phyloP scores from a whole-genome alignment of 768 basidiomycete species.

The Leccinum truebloodii region DNA sequence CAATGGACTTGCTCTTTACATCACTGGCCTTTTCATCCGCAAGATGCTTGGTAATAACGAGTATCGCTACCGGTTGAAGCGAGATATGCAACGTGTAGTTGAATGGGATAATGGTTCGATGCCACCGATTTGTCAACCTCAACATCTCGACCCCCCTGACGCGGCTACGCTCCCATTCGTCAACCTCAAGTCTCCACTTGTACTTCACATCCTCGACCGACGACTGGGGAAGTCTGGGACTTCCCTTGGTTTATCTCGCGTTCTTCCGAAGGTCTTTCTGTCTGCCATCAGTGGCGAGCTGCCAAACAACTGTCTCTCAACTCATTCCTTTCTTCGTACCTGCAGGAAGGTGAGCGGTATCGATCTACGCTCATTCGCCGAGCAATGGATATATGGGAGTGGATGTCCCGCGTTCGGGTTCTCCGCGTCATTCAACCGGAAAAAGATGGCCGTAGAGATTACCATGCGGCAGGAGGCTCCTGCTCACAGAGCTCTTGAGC shows the following conservation, averaged over 20 bases:
- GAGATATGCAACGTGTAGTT: slow-evolving; percentile 92
- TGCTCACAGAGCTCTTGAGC: slow-evolving; percentile 65
- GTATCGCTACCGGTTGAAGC: slow-evolving; percentile 91
- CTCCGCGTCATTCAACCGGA: slow-evolving; percentile 90
- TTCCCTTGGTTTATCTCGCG: slow-evolving; percentile 89
- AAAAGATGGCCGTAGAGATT: slow-evolving; percentile 98
- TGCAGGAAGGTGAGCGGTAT: slow-evolving; percentile 94
- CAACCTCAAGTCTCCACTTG: slow-evolving; percentile 94
- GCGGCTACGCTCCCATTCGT: slow-evolving; percentile 78
- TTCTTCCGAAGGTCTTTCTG: slow-evolving; percentile 92
- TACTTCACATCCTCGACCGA: slow-evolving; percentile 93
- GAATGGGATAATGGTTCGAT: slow-evolving; percentile 85
- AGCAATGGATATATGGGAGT: slow-evolving; percentile 98
- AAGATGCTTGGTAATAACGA: slow-evolving; percentile 95
- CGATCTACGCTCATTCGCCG: slow-evolving; percentile 88
- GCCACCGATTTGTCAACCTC: slow-evolving; percentile 93
- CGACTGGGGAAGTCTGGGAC: slow-evolving; percentile 94
- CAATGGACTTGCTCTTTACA: slow-evolving; percentile 88
- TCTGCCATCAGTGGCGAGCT: slow-evolving; percentile 93
- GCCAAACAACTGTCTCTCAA: slow-evolving; percentile 81
- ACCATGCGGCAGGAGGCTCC: slow-evolving; percentile 89
- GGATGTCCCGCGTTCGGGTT: slow-evolving; percentile 93
- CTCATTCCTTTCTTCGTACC: slow-evolving; percentile 85
- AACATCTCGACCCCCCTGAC: slow-evolving; percentile 82
- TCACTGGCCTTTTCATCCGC: slow-evolving; percentile 84